phyloP scores from a whole-genome alignment of 108 stramenopile genomes.

The Heterococcus sp. region DNA sequence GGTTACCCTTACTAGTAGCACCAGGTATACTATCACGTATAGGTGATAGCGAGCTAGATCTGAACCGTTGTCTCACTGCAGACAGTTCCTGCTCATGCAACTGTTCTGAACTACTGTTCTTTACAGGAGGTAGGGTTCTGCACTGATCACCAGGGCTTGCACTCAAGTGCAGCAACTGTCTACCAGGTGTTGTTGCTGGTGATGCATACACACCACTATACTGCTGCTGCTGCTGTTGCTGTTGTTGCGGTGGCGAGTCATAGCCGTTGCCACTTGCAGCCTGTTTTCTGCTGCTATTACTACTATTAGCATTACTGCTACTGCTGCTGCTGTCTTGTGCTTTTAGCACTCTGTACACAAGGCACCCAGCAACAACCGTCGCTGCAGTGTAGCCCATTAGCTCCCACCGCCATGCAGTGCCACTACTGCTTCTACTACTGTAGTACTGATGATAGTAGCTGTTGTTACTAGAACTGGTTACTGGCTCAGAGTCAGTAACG shows the following conservation, averaged over 20 bases:
- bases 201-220: too few relatives aligned
- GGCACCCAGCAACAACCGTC: neutral
- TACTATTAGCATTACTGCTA: too few relatives aligned
- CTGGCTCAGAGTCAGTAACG: neutral
- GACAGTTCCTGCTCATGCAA: too few relatives aligned
- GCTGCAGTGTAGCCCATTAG: too few relatives aligned
- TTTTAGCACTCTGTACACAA: neutral
- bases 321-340: too few relatives aligned
- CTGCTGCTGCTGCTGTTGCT: neutral
- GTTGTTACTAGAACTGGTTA: neutral
- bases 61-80: neutral
- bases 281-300: too few relatives aligned
- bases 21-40: neutral
- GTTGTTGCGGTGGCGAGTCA: too few relatives aligned
- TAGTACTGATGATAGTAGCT: too few relatives aligned
- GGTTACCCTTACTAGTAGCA: neutral
- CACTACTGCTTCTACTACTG: neutral
- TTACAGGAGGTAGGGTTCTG: too few relatives aligned
- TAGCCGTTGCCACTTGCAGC: too few relatives aligned
- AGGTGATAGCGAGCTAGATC: neutral
- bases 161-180: too few relatives aligned
- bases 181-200: too few relatives aligned
- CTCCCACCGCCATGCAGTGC: neutral
- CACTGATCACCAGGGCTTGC: neutral
- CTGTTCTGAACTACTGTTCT: neutral